Conservation (phyloP, 2,329 filamentous ascomycete species). For the Aspergillus neotritici region DNA sequence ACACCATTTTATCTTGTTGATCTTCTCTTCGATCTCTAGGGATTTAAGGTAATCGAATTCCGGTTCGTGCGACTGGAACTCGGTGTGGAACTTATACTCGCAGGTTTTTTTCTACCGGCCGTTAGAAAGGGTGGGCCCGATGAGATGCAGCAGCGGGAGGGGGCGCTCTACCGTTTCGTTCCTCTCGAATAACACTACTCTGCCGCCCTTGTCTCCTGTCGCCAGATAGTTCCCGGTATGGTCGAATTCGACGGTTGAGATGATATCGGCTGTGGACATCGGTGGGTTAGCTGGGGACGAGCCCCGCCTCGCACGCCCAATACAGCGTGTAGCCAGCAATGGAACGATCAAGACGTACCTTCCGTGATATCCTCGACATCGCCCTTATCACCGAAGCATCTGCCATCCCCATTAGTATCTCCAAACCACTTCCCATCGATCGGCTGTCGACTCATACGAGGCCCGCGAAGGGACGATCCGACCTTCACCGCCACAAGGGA, state of each 20-base stretch:
- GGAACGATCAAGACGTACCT: constrained; percentile 51
- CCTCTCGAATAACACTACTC: constrained; percentile 54
- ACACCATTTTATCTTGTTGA: constrained; percentile 99
- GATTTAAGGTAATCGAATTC: constrained; percentile 99
- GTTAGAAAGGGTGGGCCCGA: constrained; percentile 27
- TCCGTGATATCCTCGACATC: constrained; percentile 99
- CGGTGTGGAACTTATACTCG: constrained; percentile 99
- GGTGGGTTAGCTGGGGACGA: not conserved
- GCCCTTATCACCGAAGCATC: constrained; percentile 99
- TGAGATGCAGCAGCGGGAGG: constrained; percentile 4
- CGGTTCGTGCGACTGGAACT: constrained; percentile 98
- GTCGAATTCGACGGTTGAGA: constrained; percentile 49
- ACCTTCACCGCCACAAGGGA: constrained; percentile 6
- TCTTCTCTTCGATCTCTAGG: constrained; percentile 99
- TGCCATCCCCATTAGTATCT: constrained; percentile 33
- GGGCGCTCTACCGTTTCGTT: constrained; percentile 73
- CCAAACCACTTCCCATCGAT: no score
- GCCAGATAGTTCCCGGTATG: constrained; percentile 49
- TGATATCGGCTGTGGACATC: constrained; percentile 42
- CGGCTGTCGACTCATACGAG: not conserved
- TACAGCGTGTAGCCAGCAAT: not conserved
- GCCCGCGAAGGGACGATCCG: not conserved
- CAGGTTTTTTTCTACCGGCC: constrained; percentile 88
- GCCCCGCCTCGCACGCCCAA: no score
- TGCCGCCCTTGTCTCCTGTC: constrained; percentile 49